Conservation (phyloP, 306 rosid genomes). For the Argentina anserina region DNA sequence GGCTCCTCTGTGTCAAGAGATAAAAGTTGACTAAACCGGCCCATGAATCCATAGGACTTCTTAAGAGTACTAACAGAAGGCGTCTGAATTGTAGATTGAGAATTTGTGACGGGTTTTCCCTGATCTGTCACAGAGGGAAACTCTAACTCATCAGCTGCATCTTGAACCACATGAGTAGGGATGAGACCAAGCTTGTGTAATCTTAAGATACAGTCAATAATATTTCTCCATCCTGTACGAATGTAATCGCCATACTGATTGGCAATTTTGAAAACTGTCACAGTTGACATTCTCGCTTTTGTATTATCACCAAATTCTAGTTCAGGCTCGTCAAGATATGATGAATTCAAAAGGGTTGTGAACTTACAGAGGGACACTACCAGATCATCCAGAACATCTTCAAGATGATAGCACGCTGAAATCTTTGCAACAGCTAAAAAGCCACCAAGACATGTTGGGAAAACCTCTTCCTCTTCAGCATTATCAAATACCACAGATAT, state of each 20-base stretch:
- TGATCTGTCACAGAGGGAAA: slow-evolving; percentile 65
- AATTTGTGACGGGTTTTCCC: slow-evolving; percentile 61
- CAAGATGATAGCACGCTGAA: slow-evolving; percentile 95
- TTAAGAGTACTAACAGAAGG: slow-evolving; percentile 68
- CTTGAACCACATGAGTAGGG: slow-evolving; percentile 89
- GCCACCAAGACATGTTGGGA: slow-evolving; percentile 88
- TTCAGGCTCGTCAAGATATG: slow-evolving; percentile 80
- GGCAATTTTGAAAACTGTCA: slow-evolving; percentile 85
- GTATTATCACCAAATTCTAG: slow-evolving; percentile 90
- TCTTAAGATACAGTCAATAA: slow-evolving; percentile 87
- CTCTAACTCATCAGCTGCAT: slow-evolving; percentile 88
- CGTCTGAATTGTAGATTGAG: slow-evolving; percentile 69
- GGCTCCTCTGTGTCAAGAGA: slow-evolving; percentile 97
- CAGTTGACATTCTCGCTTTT: slow-evolving; percentile 95
- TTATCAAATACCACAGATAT: slow-evolving; percentile 97
- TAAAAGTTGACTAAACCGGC: slow-evolving; percentile 92
- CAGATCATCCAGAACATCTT: slow-evolving; percentile 93
- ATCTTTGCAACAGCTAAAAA: slow-evolving; percentile 90
- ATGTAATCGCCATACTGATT: slow-evolving; percentile 89
- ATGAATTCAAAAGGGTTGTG: slow-evolving; percentile 85
- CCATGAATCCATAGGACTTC: slow-evolving; percentile 92
- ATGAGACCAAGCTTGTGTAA: slow-evolving; percentile 95
- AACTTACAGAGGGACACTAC: slow-evolving; percentile 96
- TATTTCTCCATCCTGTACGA: slow-evolving; percentile 96
- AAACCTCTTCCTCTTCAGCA: slow-evolving; percentile 90